A percentile compares a stretch with the other conserved stretches of the same genome.
Conservation (phyloP, 106 monocot genomes). For the Phalaenopsis aphrodite region DNA sequence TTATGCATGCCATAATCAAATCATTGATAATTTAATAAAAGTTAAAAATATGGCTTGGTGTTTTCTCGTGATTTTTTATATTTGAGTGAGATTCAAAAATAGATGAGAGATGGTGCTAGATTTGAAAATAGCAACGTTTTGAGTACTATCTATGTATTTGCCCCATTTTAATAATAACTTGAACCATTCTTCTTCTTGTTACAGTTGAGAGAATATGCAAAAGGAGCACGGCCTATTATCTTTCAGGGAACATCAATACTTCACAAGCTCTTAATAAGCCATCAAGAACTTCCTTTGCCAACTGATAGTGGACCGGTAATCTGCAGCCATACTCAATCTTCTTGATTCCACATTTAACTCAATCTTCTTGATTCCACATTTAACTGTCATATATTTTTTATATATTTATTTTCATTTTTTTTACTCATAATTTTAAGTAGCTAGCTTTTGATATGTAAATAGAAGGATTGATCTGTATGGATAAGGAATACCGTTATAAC, state of each 20-base stretch:
- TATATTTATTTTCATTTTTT: background rate
- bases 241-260: slow-evolving; percentile 57
- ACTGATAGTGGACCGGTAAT: background rate
- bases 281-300: background rate
- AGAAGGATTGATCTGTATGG: slow-evolving; percentile 1
- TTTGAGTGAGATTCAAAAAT: too few species aligned
- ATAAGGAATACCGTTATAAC: background rate
- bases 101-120: too few species aligned
- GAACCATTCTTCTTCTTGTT: background rate
- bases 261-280: slow-evolving; percentile 24
- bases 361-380: background rate
- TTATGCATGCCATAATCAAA: too few species aligned
- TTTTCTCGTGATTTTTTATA: too few species aligned
- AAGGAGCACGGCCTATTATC: slow-evolving; percentile 39
- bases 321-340: background rate
- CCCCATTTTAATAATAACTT: background rate
- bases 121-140: too few species aligned
- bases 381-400: background rate
- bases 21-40: too few species aligned
- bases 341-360: background rate
- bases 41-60: too few species aligned
- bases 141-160: too few species aligned
- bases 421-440: background rate
- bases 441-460: background rate
- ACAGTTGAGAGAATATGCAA: slow-evolving; percentile 34